phyloP scores from a whole-genome alignment of 2,329 filamentous ascomycete genomes.

The Ploettnerulaceae sp. region DNA sequence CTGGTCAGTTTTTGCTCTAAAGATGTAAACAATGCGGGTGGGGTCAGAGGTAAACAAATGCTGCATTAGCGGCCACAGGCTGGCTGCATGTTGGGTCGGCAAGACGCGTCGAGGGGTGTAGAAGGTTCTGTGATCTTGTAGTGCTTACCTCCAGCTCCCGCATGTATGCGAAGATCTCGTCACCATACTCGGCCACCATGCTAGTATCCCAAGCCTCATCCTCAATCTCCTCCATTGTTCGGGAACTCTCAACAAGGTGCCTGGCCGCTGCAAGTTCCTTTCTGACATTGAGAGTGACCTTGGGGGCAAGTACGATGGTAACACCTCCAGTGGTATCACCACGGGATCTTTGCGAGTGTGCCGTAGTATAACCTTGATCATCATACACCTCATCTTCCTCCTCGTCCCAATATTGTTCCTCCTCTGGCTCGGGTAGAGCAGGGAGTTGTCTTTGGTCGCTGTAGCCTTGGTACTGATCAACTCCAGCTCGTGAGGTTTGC shows the following conservation, averaged over 20 bases:
- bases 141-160: conserved; percentile 69
- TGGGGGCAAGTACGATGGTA: conserved; percentile 65
- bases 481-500: background rate
- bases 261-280: conserved; percentile 65
- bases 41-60: conserved; percentile 20
- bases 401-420: conserved; percentile 70
- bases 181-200: conserved; percentile 95
- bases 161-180: conserved; percentile 95
- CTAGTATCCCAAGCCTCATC: conserved; percentile 91
- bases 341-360: conserved; percentile 71
- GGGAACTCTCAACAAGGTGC: conserved; percentile 27
- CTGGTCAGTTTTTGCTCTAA: conserved; percentile 27
- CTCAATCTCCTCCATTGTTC: conserved; percentile 68
- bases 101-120: conserved; percentile 7
- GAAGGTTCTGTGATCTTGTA: background rate
- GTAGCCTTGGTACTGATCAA: background rate
- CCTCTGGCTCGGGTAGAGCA: conserved; percentile 36
- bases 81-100: conserved; percentile 7
- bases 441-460: conserved; percentile 21
- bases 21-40: no score
- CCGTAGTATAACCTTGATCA: conserved; percentile 68
- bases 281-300: conserved; percentile 61
- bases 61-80: conserved; percentile 9
- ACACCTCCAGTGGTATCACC: conserved; percentile 64
- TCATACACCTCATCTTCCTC: conserved; percentile 67